These are phyloP conservation scores for Cercospora zeae-maydis DNA, from an alignment of 2,329 filamentous ascomycete species.

Conservation along the genomic window DNA sequence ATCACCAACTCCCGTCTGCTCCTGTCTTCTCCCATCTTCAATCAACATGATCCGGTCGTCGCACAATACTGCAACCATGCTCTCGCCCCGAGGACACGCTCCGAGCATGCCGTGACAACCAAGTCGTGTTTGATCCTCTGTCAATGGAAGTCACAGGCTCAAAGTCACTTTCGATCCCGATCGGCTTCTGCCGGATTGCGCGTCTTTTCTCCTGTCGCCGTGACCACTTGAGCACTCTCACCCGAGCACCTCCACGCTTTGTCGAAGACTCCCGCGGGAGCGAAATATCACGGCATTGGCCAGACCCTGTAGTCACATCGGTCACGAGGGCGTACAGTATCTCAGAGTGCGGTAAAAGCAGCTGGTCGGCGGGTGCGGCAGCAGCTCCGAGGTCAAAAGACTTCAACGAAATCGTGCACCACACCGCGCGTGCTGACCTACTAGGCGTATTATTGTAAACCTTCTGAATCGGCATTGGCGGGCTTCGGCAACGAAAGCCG, in stretches of 20 bases:
- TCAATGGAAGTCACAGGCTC: background rate
- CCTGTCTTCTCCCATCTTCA: background rate
- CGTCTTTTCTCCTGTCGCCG: background rate
- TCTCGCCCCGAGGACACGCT: background rate
- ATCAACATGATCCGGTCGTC: background rate
- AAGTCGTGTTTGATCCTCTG: background rate
- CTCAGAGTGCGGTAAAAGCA: background rate
- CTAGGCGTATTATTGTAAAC: background rate
- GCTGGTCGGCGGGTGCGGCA: background rate
- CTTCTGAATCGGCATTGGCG: conserved; percentile 1
- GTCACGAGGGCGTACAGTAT: too few species aligned
- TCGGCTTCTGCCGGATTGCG: conserved; percentile 6
- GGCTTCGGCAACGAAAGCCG: conserved; percentile 5
- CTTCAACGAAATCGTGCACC: background rate
- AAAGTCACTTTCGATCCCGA: background rate
- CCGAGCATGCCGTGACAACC: background rate
- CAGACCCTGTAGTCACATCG: too few species aligned
- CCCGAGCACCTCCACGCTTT: background rate
- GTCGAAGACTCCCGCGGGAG: background rate
- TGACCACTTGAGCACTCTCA: background rate
- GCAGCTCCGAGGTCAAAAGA: background rate
- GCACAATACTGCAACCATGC: background rate
- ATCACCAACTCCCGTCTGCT: background rate
- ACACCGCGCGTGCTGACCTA: too few species aligned
- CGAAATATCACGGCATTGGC: background rate